Evolutionary conservation across 1,284 basidiomycete genomes (phyloP).

Genomic region (Lentinus polychrous): DNA sequence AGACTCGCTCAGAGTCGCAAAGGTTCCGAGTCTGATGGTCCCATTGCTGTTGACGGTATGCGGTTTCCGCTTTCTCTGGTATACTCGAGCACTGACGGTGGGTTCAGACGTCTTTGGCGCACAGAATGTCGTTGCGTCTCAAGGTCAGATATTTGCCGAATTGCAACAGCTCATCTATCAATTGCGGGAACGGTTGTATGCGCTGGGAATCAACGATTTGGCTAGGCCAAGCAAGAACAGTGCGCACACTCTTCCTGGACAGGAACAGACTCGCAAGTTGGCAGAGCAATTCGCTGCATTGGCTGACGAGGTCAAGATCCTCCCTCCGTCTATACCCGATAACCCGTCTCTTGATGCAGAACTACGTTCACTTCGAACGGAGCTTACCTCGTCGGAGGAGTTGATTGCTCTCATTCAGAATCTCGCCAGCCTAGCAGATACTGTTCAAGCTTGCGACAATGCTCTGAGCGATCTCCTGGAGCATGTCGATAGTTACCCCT

Average conservation of each 20-base stretch:
- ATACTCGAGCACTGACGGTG: neutral
- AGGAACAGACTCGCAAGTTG: slow-evolving; percentile 38
- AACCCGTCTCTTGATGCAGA: slow-evolving; percentile 43
- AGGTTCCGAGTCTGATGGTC: neutral
- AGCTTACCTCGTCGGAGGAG: slow-evolving; percentile 44
- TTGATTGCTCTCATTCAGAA: slow-evolving; percentile 44
- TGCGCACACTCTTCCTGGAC: slow-evolving; percentile 44
- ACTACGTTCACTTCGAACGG: slow-evolving; percentile 49
- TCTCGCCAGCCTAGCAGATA: slow-evolving; percentile 44
- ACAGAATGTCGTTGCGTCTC: no score
- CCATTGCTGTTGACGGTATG: no score
- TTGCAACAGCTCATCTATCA: slow-evolving; percentile 24
- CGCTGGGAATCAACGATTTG: slow-evolving; percentile 51
- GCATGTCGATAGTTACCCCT: slow-evolving; percentile 72
- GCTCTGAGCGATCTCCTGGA: slow-evolving; percentile 75
- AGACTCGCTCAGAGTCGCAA: slow-evolving; percentile 1
- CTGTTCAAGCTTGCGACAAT: slow-evolving; percentile 55
- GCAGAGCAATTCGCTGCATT: slow-evolving; percentile 40
- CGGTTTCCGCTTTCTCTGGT: neutral
- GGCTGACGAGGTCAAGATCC: slow-evolving; percentile 33
- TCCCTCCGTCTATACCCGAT: slow-evolving; percentile 38
- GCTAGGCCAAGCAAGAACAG: slow-evolving; percentile 37
- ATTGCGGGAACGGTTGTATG: slow-evolving; percentile 52
- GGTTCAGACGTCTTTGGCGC: no score
- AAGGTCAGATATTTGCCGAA: slow-evolving; percentile 8